These are phyloP conservation scores for Extremus antarcticus DNA, from an alignment of 495 filamentous ascomycete species.

Conservation along the genomic window DNA sequence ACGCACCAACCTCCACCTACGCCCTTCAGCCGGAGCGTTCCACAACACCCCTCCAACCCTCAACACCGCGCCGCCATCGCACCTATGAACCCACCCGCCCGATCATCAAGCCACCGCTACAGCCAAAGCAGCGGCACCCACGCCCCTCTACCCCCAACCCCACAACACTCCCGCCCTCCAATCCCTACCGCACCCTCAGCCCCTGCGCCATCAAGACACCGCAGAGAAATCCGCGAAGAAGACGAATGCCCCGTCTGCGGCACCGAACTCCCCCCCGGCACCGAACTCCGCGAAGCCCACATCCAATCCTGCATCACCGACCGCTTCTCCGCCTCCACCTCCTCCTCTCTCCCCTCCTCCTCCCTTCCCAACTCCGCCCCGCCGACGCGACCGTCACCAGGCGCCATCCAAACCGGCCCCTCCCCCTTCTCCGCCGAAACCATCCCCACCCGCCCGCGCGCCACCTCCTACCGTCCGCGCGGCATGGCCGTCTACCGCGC, in stretches of 20 bases:
- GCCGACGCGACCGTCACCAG: background rate
- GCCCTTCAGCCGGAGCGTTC: background rate
- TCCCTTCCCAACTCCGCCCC: constrained; percentile 1
- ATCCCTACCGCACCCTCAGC: constrained; percentile 10
- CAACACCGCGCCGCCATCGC: constrained; percentile 1
- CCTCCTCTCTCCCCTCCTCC: background rate
- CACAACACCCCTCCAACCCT: background rate
- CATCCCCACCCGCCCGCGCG: constrained; percentile 2
- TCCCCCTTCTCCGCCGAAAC: constrained; percentile 2
- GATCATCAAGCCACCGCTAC: background rate
- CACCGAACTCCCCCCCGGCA: constrained; percentile 56
- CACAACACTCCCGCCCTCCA: background rate
- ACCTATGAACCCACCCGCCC: background rate
- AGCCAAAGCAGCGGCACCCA: background rate
- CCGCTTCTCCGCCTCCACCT: constrained; percentile 26
- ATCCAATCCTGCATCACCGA: constrained; percentile 62
- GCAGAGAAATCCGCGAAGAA: constrained; percentile 46
- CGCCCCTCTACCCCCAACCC: background rate
- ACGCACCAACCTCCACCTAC: constrained; percentile 11
- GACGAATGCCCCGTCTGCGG: constrained; percentile 91
- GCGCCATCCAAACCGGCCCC: background rate
- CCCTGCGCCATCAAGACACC: constrained; percentile 12
- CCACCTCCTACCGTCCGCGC: constrained; percentile 18
- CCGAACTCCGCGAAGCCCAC: constrained; percentile 61
- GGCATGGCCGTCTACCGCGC: constrained; percentile 55